phyloP scores from a whole-genome alignment of 2,329 filamentous ascomycete species.

The Lasiodiplodia sp. region DNA sequence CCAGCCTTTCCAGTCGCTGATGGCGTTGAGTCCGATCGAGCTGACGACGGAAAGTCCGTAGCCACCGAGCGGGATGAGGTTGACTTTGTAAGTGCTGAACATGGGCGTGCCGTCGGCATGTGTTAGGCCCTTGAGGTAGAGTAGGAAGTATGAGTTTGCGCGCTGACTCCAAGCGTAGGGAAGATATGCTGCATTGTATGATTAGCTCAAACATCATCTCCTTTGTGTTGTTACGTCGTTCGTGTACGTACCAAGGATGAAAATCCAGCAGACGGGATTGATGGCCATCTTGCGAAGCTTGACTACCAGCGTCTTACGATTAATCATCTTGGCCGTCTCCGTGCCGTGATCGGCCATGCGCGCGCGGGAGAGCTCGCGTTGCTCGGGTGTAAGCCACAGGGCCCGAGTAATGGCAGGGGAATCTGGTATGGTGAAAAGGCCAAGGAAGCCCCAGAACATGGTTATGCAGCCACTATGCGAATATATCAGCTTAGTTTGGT shows the following conservation, averaged over 20 bases:
- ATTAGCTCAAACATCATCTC: background rate
- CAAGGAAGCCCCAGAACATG: slow-evolving; percentile 31
- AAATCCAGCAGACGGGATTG: slow-evolving; percentile 31
- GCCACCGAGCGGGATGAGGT: slow-evolving; percentile 32
- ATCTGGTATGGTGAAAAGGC: slow-evolving; percentile 30
- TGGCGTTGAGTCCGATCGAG: slow-evolving; percentile 30
- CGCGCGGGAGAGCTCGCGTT: slow-evolving; percentile 4
- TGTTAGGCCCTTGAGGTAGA: slow-evolving; percentile 31
- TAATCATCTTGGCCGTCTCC: slow-evolving; percentile 28
- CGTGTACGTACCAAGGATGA: slow-evolving; percentile 11
- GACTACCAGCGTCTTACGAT: slow-evolving; percentile 16
- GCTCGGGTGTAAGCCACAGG: slow-evolving; percentile 28
- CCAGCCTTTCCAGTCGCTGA: slow-evolving; percentile 32
- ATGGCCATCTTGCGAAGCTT: slow-evolving; percentile 28
- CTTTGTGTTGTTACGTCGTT: background rate
- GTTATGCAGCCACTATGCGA: slow-evolving; percentile 28
- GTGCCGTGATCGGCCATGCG: slow-evolving; percentile 19
- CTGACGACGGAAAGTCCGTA: slow-evolving; percentile 31
- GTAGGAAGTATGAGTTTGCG: slow-evolving; percentile 32
- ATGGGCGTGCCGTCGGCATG: slow-evolving; percentile 27
- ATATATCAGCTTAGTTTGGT: background rate
- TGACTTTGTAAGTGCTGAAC: slow-evolving; percentile 32
- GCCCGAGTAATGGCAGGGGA: slow-evolving; percentile 32
- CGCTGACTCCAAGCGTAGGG: slow-evolving; percentile 33
- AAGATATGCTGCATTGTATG: slow-evolving; percentile 16